Base-by-base conservation (phyloP, 257 asterid genomes). In the Ilex aquifolium region DNA sequence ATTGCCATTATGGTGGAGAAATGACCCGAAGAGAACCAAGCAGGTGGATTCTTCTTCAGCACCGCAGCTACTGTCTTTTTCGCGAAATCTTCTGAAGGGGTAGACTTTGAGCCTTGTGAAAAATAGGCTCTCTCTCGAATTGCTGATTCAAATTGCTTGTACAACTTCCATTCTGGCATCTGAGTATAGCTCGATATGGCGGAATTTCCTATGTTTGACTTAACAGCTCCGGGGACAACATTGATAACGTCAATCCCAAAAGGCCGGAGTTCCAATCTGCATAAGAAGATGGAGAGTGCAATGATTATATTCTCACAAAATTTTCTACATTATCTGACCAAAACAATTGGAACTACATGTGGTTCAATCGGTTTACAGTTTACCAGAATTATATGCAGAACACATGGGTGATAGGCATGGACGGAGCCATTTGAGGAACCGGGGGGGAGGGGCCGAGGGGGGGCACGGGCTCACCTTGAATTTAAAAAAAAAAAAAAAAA, bases 121-220 rank as follows among this genome's bases (percentile, higher is more conserved):
- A 74, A 14, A 1, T 58, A 13, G 42, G 96, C 99, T 64, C 99
- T 79, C 27, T 78, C 85, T 70, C 80, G 72, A 57, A 92, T 92
- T 10, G 83, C 79, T 58, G 74, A 89, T 64, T 76, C 85, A 57
- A 82, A 92, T 62, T 57, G 77, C 80, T 92, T 89, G 84, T 82
- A 92, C 58, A 87, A 60, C 72, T 89, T 85, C 97, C 95, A 92
- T 57, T 89, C 97, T 1, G 99, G 99, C 99, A 87, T 87, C 62
- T 62, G 67, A 31, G 21, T 76, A 78, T 83, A 82, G 53, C 9
- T 66, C 6, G 79, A 72, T 29, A 80, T 15, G 29, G 94, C 97
- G 12, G 96, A 73, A 52, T 74, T 76, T 62, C 91, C 97, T 69
- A 92, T 66, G 44, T 87, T 90, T 0, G 97, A 92, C 67, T 64